Evolutionary conservation across 2,329 filamentous ascomycete genomes (phyloP).

Genomic region (Colletotrichum kahawae): DNA sequence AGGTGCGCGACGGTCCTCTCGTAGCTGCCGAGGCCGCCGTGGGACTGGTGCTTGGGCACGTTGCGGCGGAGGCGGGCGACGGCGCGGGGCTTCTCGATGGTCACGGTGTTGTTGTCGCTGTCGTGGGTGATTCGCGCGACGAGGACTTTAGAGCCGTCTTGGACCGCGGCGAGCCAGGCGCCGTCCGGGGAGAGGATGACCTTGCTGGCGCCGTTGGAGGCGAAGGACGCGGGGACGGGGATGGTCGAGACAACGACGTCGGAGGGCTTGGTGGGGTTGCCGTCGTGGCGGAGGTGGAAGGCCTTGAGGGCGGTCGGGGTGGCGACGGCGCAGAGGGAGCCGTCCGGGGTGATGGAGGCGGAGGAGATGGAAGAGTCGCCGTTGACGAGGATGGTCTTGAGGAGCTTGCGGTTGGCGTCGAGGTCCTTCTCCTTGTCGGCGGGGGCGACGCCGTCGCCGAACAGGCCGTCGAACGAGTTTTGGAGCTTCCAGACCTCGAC

Average conservation of each 20-base stretch:
- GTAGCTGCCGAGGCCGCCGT: conserved; percentile 77
- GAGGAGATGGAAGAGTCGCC: conserved; percentile 86
- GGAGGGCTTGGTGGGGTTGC: conserved; percentile 52
- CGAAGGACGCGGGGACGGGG: conserved; percentile 62
- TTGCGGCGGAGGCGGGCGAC: conserved; percentile 59
- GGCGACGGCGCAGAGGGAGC: conserved; percentile 76
- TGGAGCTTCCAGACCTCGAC: conserved; percentile 78
- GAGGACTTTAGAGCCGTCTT: conserved; percentile 63
- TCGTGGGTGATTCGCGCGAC: conserved; percentile 49
- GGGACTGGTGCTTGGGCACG: conserved; percentile 57
- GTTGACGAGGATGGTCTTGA: conserved; percentile 71
- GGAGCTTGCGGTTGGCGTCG: conserved; percentile 65
- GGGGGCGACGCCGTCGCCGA: conserved; percentile 40
- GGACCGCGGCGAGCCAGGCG: conserved; percentile 71
- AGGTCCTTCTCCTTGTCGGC: conserved; percentile 43
- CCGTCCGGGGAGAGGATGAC: conserved; percentile 74
- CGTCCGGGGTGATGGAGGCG: conserved; percentile 72
- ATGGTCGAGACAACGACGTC: conserved; percentile 75
- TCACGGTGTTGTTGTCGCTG: conserved; percentile 14
- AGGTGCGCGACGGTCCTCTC: conserved; percentile 76
- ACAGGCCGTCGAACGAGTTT: conserved; percentile 50
- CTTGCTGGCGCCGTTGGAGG: conserved; percentile 68
- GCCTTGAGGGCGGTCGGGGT: conserved; percentile 78
- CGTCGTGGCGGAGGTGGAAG: conserved; percentile 68
- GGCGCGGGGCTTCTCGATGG: conserved; percentile 41